Evolutionary conservation across 2,329 filamentous ascomycete genomes (phyloP).

Genomic region (Calonectria pseudoturangicola): DNA sequence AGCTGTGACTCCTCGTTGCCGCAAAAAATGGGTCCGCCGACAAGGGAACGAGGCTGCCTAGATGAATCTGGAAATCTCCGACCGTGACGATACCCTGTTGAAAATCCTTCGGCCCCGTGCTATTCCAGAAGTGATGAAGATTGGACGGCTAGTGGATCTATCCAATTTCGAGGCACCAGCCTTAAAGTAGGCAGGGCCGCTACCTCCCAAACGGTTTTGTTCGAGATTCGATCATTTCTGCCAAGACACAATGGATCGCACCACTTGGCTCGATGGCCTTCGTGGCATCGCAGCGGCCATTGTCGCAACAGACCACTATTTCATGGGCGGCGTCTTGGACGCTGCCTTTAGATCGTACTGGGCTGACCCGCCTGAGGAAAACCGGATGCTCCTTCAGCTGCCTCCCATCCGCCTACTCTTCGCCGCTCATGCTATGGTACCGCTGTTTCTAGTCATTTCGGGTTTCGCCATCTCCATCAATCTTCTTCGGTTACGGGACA

Average conservation of each 20-base stretch:
- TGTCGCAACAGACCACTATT: slow-evolving; percentile 40
- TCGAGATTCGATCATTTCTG: background rate
- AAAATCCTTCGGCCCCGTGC: slow-evolving; percentile 22
- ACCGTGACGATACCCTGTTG: slow-evolving; percentile 4
- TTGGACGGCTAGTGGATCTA: background rate
- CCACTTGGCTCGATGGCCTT: slow-evolving; percentile 41
- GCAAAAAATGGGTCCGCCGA: background rate
- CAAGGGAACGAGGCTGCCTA: background rate
- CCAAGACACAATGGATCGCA: slow-evolving; percentile 29
- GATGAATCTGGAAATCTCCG: slow-evolving; percentile 21
- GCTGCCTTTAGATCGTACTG: slow-evolving; percentile 37
- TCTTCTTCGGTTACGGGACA: slow-evolving; percentile 35
- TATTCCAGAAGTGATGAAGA: background rate
- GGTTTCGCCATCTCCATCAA: slow-evolving; percentile 41
- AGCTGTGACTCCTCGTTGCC: background rate
- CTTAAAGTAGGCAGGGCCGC: slow-evolving; percentile 1
- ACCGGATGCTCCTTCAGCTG: slow-evolving; percentile 39
- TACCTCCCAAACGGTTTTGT: background rate
- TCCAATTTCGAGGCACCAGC: slow-evolving; percentile 5
- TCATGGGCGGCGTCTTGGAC: slow-evolving; percentile 40
- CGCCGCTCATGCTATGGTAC: slow-evolving; percentile 39
- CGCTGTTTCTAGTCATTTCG: slow-evolving; percentile 40
- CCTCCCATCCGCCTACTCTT: slow-evolving; percentile 40
- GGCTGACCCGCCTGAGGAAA: slow-evolving; percentile 41
- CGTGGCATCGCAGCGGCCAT: slow-evolving; percentile 41